These are phyloP conservation scores for Tylopilus intermedius DNA, from an alignment of 768 basidiomycete species.

Conservation along the genomic window DNA sequence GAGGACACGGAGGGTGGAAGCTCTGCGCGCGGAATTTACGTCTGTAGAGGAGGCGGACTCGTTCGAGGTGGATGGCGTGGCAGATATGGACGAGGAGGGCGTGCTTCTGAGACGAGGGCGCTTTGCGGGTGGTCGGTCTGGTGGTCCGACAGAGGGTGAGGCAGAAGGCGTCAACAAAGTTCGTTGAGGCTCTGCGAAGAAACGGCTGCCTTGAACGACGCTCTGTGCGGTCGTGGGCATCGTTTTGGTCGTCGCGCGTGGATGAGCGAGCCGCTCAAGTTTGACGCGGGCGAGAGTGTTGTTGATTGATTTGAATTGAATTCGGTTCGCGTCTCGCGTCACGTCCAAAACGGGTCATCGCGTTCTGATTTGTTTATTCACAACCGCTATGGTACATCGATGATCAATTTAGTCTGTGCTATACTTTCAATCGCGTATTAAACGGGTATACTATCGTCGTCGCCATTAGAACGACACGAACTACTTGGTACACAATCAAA, in stretches of 20 bases:
- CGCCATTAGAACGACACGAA: not conserved
- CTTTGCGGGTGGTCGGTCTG: conserved; percentile 43
- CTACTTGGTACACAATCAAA: conserved; percentile 10
- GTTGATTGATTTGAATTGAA: conserved; percentile 6
- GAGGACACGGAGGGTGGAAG: conserved; percentile 48
- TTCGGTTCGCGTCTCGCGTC: conserved; percentile 6
- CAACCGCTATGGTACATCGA: not conserved
- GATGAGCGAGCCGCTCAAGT: not conserved
- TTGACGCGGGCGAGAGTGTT: conserved; percentile 1
- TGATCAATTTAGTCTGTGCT: conserved; percentile 6
- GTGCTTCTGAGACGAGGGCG: conserved; percentile 45
- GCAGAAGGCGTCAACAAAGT: conserved; percentile 24
- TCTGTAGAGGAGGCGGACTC: conserved; percentile 33
- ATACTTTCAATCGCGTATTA: conserved; percentile 12
- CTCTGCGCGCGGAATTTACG: conserved; percentile 52
- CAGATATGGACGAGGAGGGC: conserved; percentile 41
- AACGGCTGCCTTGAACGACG: not conserved
- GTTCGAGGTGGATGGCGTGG: conserved; percentile 27
- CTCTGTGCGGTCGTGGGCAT: conserved; percentile 10
- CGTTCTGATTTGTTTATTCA: not conserved
- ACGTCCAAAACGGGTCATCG: conserved; percentile 11
- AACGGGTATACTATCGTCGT: conserved; percentile 11
- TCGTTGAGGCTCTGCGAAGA: conserved; percentile 12
- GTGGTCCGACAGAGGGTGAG: conserved; percentile 27
- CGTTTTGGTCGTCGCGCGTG: conserved; percentile 6